phyloP scores from a whole-genome alignment of 208 protist genomes.

The Histomonas meleagridis region DNA sequence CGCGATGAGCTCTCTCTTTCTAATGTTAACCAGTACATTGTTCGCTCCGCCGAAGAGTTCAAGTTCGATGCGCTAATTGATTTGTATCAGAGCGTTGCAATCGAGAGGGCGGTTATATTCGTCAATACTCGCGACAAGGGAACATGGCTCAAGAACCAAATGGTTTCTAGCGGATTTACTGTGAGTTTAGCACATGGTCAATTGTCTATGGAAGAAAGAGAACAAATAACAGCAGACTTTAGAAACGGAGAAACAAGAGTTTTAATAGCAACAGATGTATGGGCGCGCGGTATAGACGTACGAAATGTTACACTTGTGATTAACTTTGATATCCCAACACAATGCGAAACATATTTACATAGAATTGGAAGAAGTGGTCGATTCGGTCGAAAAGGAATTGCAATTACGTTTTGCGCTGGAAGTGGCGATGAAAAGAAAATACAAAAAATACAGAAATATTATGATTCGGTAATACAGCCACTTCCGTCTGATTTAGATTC shows the following conservation, averaged over 20 bases:
- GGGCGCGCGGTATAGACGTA: constrained; percentile 69
- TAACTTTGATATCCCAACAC: constrained; percentile 86
- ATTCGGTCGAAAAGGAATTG: constrained; percentile 83
- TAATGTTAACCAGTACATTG: constrained; percentile 95
- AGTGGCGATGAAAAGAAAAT: constrained; percentile 52
- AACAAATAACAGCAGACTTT: constrained; percentile 83
- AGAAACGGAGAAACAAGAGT: constrained; percentile 73
- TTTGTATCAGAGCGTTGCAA: constrained; percentile 67
- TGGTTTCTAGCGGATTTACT: constrained; percentile 72
- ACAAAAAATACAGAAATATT: constrained; percentile 18
- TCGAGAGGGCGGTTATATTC: constrained; percentile 77
- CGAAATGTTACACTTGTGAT: constrained; percentile 82
- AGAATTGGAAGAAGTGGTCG: constrained; percentile 63
- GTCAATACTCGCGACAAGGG: constrained; percentile 85
- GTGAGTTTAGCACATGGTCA: constrained; percentile 60
- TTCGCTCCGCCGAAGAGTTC: constrained; percentile 79
- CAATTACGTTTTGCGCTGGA: constrained; percentile 86
- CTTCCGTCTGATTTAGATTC: constrained; percentile 32
- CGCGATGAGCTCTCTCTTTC: constrained; percentile 61
- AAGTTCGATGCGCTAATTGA: constrained; percentile 88
- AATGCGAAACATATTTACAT: constrained; percentile 65
- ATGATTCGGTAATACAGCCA: neutral
- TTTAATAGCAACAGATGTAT: constrained; percentile 77
- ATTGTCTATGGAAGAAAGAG: constrained; percentile 80
- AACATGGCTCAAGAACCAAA: constrained; percentile 77